Conservation (phyloP, 345 rosid genomes). For the Angophora floribunda region DNA sequence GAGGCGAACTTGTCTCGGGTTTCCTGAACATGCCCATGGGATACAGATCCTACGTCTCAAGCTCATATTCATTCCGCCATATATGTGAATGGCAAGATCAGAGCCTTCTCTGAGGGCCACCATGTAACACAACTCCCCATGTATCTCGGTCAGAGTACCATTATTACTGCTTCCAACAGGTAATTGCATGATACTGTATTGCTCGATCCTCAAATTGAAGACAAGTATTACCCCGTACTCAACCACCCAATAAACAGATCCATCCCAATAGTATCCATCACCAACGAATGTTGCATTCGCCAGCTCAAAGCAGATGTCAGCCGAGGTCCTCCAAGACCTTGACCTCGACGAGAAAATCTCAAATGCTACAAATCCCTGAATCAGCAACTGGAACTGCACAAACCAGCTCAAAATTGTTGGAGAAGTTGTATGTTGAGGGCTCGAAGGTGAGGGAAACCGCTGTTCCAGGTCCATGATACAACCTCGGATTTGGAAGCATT, state of each 20-base stretch:
- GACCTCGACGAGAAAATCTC: conserved; percentile 39
- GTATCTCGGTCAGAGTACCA: conserved; percentile 15
- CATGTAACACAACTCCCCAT: conserved; percentile 25
- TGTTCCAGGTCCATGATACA: conserved; percentile 17
- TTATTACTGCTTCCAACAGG: conserved; percentile 2
- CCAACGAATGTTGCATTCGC: neutral
- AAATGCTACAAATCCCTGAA: neutral
- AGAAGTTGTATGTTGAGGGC: conserved; percentile 5
- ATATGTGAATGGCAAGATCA: neutral
- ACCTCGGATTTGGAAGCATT: conserved; percentile 14
- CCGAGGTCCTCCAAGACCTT: conserved; percentile 21
- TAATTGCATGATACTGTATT: conserved; percentile 10
- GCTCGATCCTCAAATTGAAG: conserved; percentile 13
- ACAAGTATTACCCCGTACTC: conserved; percentile 4
- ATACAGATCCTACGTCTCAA: neutral
- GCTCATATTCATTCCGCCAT: conserved; percentile 20
- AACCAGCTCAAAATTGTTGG: conserved; percentile 9
- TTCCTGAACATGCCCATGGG: neutral
- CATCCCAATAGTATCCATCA: conserved; percentile 15
- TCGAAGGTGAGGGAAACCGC: conserved; percentile 25
- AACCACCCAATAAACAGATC: conserved; percentile 15
- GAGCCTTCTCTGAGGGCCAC: neutral
- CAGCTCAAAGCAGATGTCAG: conserved; percentile 4
- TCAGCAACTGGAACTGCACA: conserved; percentile 12
- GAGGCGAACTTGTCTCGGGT: neutral